These are phyloP conservation scores for Nitzschia palea DNA, from an alignment of 108 stramenopile genomes.

Conservation along the genomic window DNA sequence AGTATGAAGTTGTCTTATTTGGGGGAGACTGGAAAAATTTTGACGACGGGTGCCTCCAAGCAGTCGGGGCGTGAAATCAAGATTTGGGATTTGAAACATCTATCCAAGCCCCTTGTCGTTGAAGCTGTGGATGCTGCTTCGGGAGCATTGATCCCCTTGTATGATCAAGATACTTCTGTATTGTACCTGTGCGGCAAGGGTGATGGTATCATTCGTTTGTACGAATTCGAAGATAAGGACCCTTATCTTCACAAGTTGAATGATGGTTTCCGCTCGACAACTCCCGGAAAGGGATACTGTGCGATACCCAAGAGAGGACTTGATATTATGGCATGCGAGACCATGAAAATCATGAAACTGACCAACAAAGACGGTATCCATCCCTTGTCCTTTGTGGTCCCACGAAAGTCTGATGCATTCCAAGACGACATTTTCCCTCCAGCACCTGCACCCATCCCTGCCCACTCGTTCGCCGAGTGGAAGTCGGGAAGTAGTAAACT, in stretches of 20 bases:
- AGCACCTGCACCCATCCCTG: conserved; percentile 69
- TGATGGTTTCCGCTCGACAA: conserved; percentile 93
- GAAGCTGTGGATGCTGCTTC: conserved; percentile 96
- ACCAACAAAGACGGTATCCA: conserved; percentile 90
- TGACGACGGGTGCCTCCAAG: conserved; percentile 92
- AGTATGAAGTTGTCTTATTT: conserved; percentile 84
- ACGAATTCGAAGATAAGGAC: conserved; percentile 92
- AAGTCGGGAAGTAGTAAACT: conserved; percentile 81
- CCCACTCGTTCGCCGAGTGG: conserved; percentile 96
- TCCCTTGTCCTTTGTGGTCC: conserved; percentile 92
- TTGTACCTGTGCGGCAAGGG: conserved; percentile 99
- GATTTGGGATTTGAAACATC: conserved; percentile 94
- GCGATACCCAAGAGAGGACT: conserved; percentile 96
- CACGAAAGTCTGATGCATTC: conserved; percentile 98
- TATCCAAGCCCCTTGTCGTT: conserved; percentile 64
- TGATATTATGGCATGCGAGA: conserved; percentile 94
- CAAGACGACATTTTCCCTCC: conserved; percentile 99
- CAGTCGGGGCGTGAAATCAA: conserved; percentile 94
- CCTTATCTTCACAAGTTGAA: conserved; percentile 85
- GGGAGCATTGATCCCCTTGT: conserved; percentile 97
- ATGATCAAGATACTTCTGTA: conserved; percentile 88
- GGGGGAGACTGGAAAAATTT: conserved; percentile 86
- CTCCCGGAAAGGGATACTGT: conserved; percentile 95
- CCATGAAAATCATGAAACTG: conserved; percentile 93
- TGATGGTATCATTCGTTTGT: conserved; percentile 97